Evolutionary conservation across 768 basidiomycete genomes (phyloP).

Genomic region (Phaeotremella skinneri): DNA sequence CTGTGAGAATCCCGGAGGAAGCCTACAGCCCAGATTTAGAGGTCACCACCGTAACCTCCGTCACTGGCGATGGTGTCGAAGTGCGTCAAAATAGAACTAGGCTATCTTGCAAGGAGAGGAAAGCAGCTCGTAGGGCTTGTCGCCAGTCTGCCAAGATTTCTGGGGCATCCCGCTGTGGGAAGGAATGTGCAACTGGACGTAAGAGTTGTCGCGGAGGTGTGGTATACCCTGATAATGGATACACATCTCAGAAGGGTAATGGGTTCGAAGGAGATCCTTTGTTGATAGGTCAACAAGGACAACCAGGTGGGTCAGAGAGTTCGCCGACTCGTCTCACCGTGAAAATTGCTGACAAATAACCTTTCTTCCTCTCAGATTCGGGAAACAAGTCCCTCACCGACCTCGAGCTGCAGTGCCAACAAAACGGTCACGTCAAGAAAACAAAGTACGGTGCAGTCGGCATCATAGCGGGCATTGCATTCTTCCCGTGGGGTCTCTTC

Average conservation of each 20-base stretch:
- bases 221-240: no score
- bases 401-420: conserved; percentile 3
- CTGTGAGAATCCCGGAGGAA: no score
- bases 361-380: not conserved
- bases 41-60: not conserved
- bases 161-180: not conserved
- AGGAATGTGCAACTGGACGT: not conserved
- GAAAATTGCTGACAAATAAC: not conserved
- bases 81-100: not conserved
- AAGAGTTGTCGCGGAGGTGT: no score
- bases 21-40: not conserved
- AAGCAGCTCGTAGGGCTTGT: not conserved
- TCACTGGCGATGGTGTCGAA: not conserved
- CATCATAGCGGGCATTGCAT: conserved; percentile 25
- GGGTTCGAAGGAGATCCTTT: no score
- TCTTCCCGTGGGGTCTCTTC: conserved; percentile 33
- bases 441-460: conserved; percentile 18
- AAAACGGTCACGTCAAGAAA: conserved; percentile 11
- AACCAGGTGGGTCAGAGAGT: no score
- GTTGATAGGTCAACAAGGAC: no score
- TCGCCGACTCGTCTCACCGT: not conserved
- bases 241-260: no score
- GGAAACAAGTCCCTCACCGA: not conserved
- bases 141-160: not conserved
- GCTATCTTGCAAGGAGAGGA: not conserved